Evolutionary conservation across 768 basidiomycete species (phyloP).

Genomic region (Sporobolomyces pararoseus): DNA sequence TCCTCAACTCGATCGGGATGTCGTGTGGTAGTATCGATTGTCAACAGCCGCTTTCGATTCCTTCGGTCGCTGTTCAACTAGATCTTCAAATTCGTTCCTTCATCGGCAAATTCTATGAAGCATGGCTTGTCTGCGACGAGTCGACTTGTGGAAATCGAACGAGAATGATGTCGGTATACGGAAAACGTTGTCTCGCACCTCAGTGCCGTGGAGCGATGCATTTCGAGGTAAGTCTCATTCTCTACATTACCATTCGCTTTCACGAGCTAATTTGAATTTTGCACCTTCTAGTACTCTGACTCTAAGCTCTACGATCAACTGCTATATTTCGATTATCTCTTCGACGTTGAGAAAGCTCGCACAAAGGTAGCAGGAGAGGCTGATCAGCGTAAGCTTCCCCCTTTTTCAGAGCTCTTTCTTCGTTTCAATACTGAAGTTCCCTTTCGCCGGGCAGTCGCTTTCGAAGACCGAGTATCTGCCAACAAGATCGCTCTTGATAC

Average conservation of each 20-base stretch:
- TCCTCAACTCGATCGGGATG: conserved; percentile 64
- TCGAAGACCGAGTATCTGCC: conserved; percentile 55
- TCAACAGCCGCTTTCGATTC: conserved; percentile 54
- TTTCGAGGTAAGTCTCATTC: conserved; percentile 63
- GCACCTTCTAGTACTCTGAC: conserved; percentile 68
- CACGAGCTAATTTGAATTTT: conserved; percentile 3
- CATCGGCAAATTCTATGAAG: conserved; percentile 79
- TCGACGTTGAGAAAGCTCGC: conserved; percentile 62
- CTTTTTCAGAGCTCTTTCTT: conserved; percentile 8
- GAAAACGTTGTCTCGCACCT: conserved; percentile 67
- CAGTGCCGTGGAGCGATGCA: conserved; percentile 68
- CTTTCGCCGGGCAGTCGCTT: conserved; percentile 46
- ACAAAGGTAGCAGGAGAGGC: conserved; percentile 41
- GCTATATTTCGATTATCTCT: conserved; percentile 72
- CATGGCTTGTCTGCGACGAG: conserved; percentile 84
- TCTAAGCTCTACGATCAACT: conserved; percentile 82
- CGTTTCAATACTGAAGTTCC: neutral
- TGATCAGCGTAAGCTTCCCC: conserved; percentile 21
- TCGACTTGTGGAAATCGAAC: conserved; percentile 75
- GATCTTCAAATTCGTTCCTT: conserved; percentile 76
- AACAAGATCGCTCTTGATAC: conserved; percentile 58
- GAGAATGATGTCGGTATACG: conserved; percentile 91
- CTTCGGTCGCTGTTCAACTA: conserved; percentile 75
- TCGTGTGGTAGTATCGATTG: conserved; percentile 64
- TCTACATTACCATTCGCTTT: neutral